A percentile compares a stretch with the other conserved stretches of the same genome.
phyloP scores from a whole-genome alignment of 78 protist genomes.

The Chrysochromulina parva region DNA sequence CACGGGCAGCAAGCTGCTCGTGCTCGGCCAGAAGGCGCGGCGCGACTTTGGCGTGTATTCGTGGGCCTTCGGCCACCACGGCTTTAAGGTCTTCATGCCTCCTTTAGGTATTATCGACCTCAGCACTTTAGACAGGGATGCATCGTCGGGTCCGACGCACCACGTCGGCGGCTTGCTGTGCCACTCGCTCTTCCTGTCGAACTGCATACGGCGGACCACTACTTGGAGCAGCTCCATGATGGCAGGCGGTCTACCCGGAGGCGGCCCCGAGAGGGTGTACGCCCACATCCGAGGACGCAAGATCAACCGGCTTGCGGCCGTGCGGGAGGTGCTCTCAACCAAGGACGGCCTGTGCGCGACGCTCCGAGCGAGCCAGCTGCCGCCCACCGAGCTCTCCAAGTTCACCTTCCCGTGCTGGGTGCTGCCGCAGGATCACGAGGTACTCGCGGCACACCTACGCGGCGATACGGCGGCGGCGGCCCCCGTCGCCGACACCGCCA shows the following conservation, averaged over 20 bases:
- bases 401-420: slow-evolving; percentile 5
- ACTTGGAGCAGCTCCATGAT: neutral
- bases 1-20: neutral
- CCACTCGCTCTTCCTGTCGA: neutral
- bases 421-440: neutral
- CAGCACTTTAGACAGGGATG: neutral
- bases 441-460: no score
- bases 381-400: neutral
- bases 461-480: no score
- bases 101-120: neutral
- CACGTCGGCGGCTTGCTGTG: neutral
- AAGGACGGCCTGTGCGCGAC: neutral
- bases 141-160: neutral
- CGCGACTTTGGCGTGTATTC: neutral
- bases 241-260: neutral
- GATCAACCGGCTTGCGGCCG: neutral
- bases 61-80: neutral
- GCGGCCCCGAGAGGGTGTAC: neutral
- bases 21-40: neutral
- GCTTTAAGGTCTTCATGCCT: neutral
- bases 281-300: neutral
- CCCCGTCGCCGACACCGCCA: no score
- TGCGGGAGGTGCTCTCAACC: neutral
- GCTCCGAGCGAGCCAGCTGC: neutral
- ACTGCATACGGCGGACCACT: neutral